A percentile compares a stretch with the other conserved stretches of the same genome.
Evolutionary conservation across 331 rosid genomes (phyloP).

Genomic region (Acacia concinna): DNA sequence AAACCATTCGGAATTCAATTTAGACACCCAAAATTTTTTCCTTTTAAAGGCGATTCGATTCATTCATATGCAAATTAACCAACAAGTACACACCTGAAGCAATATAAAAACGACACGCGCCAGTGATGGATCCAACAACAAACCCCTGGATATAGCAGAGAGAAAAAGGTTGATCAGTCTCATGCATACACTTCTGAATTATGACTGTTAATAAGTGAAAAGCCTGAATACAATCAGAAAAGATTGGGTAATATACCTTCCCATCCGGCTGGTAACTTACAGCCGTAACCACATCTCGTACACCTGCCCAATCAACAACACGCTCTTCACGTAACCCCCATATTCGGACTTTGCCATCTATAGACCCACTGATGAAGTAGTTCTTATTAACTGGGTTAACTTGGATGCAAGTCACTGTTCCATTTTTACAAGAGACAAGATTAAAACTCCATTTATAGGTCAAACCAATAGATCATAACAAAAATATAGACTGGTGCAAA

Average conservation of each 20-base stretch:
- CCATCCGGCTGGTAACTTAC: conserved; percentile 76
- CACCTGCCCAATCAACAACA: conserved; percentile 87
- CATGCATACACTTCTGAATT: neutral
- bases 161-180: conserved; percentile 19
- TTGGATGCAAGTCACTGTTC: conserved; percentile 85
- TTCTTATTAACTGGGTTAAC: conserved; percentile 73
- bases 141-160: conserved; percentile 60
- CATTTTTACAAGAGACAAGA: conserved; percentile 25
- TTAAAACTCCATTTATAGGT: conserved; percentile 10
- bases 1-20: conserved; percentile 32
- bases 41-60: neutral
- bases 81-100: conserved; percentile 54
- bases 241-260: conserved; percentile 42
- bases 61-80: conserved; percentile 11
- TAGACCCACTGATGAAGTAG: conserved; percentile 85
- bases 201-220: neutral
- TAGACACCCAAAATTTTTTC: conserved; percentile 10
- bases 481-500: neutral
- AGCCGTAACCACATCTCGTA: conserved; percentile 75
- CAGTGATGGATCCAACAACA: conserved; percentile 70
- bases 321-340: conserved; percentile 74
- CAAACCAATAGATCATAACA: neutral
- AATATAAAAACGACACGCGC: conserved; percentile 66
- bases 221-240: neutral
- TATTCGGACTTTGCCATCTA: conserved; percentile 85